phyloP scores from a whole-genome alignment of 306 rosid species.

The Begonia fuchsioides region DNA sequence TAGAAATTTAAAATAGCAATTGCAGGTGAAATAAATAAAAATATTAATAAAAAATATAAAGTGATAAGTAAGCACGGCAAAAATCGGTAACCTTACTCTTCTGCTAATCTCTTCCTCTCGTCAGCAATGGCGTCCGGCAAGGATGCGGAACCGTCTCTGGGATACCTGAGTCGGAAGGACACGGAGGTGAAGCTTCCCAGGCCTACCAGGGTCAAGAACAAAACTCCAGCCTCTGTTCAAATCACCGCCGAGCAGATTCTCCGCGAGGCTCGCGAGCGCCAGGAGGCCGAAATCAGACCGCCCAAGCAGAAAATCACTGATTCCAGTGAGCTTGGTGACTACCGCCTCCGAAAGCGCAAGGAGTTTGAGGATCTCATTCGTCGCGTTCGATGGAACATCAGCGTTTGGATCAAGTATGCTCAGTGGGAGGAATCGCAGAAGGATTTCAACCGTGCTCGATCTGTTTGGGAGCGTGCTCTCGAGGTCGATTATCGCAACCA shows the following conservation, averaged over 20 bases:
- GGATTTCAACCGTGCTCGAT: constrained; percentile 75
- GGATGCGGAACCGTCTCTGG: too few species aligned
- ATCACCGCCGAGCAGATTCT: constrained; percentile 94
- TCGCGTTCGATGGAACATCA: constrained; percentile 68
- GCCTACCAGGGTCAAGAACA: constrained; percentile 72
- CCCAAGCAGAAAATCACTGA: constrained; percentile 90
- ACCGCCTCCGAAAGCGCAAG: constrained; percentile 75
- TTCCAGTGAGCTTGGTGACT: constrained; percentile 62
- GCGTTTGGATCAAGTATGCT: constrained; percentile 81
- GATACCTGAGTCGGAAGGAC: too few species aligned
- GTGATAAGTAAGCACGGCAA: too few species aligned
- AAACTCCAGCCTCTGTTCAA: constrained; percentile 76
- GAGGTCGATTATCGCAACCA: constrained; percentile 79
- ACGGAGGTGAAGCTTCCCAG: too few species aligned
- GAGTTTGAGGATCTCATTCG: constrained; percentile 81
- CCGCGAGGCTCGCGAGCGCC: constrained; percentile 89
- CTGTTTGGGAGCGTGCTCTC: constrained; percentile 83
- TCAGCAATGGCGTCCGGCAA: too few species aligned
- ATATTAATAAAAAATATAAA: too few species aligned
- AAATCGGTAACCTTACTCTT: too few species aligned
- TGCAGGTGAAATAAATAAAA: too few species aligned
- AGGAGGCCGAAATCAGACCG: constrained; percentile 82
- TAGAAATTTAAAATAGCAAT: too few species aligned
- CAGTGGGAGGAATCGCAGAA: constrained; percentile 89
- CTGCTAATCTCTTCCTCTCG: too few species aligned